phyloP scores from a whole-genome alignment of 192 early-diverging fungal genomes.

The Linnemannia elongata region DNA sequence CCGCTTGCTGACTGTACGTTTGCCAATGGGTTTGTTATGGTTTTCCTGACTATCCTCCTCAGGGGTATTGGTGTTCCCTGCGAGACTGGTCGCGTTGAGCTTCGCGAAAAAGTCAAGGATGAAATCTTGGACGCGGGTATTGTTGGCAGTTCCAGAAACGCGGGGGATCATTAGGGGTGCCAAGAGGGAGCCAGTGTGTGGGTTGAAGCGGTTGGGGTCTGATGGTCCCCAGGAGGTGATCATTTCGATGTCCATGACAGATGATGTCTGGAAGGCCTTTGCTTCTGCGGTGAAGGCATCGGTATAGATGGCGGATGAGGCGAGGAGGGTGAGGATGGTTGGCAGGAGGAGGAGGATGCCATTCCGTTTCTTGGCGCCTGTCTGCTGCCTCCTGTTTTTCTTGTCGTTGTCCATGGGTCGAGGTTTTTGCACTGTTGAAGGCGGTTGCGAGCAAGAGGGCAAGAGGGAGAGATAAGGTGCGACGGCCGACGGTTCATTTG shows the following conservation, averaged over 20 bases:
- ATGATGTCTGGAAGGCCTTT: conserved; percentile 26
- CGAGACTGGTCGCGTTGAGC: conserved; percentile 56
- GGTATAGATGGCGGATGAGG: neutral
- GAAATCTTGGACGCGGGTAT: conserved; percentile 76
- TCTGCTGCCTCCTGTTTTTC: neutral
- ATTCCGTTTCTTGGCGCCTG: neutral
- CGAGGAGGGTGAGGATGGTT: neutral
- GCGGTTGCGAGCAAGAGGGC: neutral
- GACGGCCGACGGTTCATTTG: neutral
- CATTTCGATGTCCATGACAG: conserved; percentile 33
- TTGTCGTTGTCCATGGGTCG: neutral
- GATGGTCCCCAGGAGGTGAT: conserved; percentile 40
- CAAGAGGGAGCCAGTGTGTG: conserved; percentile 66
- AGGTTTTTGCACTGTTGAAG: neutral
- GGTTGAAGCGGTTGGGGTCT: conserved; percentile 35
- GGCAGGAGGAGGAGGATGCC: neutral
- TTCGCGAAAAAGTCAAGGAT: conserved; percentile 74
- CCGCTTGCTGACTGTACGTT: neutral
- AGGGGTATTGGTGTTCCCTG: neutral
- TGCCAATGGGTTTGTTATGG: neutral
- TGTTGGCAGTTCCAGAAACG: conserved; percentile 82
- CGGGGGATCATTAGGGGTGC: conserved; percentile 83
- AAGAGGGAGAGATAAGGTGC: neutral
- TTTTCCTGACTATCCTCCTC: neutral
- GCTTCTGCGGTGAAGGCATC: neutral